Conservation (phyloP, 2,329 filamentous ascomycete genomes). For the Cucurbitaria berberidis region DNA sequence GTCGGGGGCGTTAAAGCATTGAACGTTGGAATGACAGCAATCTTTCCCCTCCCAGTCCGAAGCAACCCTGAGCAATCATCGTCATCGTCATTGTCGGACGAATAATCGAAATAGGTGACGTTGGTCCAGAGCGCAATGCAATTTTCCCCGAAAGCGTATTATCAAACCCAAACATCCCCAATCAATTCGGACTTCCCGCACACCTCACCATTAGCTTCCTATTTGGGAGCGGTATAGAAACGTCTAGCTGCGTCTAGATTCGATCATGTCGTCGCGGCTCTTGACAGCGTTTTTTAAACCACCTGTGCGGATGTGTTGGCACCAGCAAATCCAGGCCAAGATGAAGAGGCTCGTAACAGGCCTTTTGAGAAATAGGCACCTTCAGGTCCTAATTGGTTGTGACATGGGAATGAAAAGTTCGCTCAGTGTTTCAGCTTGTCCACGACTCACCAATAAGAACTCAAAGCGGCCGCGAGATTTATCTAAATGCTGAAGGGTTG, state of each 20-base stretch:
- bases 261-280: neutral
- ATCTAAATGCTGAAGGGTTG: neutral
- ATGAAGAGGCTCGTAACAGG: neutral
- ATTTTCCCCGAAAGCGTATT: too few species aligned
- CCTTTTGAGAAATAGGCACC: neutral
- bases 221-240: neutral
- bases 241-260: constrained; percentile 6
- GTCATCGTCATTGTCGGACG: neutral
- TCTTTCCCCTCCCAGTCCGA: neutral
- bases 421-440: constrained; percentile 9
- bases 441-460: constrained; percentile 3
- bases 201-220: neutral
- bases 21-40: neutral
- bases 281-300: constrained; percentile 3
- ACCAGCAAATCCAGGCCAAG: constrained; percentile 14
- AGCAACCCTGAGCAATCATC: neutral
- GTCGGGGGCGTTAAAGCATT: neutral
- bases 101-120: neutral
- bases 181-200: neutral
- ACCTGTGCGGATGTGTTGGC: constrained; percentile 12
- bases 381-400: constrained; percentile 4
- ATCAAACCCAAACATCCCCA: neutral
- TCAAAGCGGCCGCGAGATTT: neutral
- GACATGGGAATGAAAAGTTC: neutral
- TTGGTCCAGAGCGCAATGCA: too few species aligned